Base-by-base conservation (phyloP, 225 moss, liverwort and hornwort genomes). In the Pseudoscleropodium purum region DNA sequence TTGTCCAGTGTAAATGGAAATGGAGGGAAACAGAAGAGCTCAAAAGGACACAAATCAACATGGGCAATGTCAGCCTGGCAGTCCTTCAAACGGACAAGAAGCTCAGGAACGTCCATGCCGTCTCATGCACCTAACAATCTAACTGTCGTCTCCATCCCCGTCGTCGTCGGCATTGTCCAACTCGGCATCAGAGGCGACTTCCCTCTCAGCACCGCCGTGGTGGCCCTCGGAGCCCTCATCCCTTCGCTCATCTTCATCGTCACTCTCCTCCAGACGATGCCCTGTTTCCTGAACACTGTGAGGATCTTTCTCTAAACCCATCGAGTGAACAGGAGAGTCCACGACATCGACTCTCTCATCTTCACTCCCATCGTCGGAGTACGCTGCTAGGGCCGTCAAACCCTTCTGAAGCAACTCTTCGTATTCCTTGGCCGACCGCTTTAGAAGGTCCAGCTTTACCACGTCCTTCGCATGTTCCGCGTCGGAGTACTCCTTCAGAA, bases 151-250 rank as follows among this genome's bases (percentile, higher is more conserved):
- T 81, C 92, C 93, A 61, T 92, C 93, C 79, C 92, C 92, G 34
- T 89, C 94, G 73, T 94, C 93, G 43, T 90, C 94, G 26, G 90
- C 93, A 75, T 91, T 92, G 70, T 95, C 93, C 77, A 95, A 81
- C 34, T 95, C 95, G 5, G 89, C 93, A 72, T 95, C 93, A 11
- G 93, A 95, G 54, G 61, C 92, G 25, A 88, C 92, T 87, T 90
- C 95, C 84, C 93, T 90, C 74, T 91, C 92, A 13, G 85, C 91
- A 6, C 85, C 92, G 25, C 88, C 90, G 84, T 91, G 76, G 62
- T 92, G 66, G 12, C 86, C 95, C 87, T 95, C 95, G 15, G 95
- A 95, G 47, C 87, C 92, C 79, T 93, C 93, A 33, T 93, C 95
- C 86, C 91, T 91, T 54, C 92, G 88, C 52, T 95, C 92, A 21